phyloP scores from a whole-genome alignment of 805 yeast species.

The Yamadazyma insecticola region DNA sequence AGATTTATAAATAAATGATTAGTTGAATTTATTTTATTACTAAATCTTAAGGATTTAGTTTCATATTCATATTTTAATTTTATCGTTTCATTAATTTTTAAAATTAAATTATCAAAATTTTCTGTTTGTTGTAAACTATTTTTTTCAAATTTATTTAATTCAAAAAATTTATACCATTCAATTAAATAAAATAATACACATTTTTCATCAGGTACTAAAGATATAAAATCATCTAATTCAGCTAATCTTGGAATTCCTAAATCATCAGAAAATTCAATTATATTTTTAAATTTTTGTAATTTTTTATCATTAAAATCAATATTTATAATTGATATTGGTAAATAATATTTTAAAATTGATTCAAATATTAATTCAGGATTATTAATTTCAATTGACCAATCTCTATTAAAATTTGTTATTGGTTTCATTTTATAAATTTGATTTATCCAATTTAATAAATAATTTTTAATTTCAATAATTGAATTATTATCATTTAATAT shows the following conservation, averaged over 20 bases:
- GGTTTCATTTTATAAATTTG: constrained; percentile 10
- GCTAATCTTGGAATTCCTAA: constrained; percentile 49
- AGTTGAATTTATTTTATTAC: constrained; percentile 18
- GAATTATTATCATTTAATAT: constrained; percentile 20
- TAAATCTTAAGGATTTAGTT: constrained; percentile 23
- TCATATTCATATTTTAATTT: constrained; percentile 27
- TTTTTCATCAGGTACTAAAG: constrained; percentile 53
- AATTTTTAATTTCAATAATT: constrained; percentile 24
- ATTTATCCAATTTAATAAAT: constrained; percentile 51
- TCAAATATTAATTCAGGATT: constrained; percentile 45
- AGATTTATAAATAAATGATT: too few relatives aligned
- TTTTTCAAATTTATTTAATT: constrained; percentile 9
- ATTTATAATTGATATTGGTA: constrained; percentile 15
- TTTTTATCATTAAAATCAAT: constrained; percentile 21
- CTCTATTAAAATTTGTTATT: constrained; percentile 46
- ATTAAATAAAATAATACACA: constrained; percentile 55
- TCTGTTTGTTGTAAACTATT: constrained; percentile 5
- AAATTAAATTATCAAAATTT: constrained; percentile 8
- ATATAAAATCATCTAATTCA: constrained; percentile 50
- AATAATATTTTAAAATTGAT: constrained; percentile 27
- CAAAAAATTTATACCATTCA: constrained; percentile 50
- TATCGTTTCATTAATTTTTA: constrained; percentile 11
- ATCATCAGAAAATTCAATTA: constrained; percentile 39
- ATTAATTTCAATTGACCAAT: constrained; percentile 50
- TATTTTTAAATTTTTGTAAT: constrained; percentile 26